Evolutionary conservation across 768 basidiomycete species (phyloP).

Genomic region (Mrakia frigida): DNA sequence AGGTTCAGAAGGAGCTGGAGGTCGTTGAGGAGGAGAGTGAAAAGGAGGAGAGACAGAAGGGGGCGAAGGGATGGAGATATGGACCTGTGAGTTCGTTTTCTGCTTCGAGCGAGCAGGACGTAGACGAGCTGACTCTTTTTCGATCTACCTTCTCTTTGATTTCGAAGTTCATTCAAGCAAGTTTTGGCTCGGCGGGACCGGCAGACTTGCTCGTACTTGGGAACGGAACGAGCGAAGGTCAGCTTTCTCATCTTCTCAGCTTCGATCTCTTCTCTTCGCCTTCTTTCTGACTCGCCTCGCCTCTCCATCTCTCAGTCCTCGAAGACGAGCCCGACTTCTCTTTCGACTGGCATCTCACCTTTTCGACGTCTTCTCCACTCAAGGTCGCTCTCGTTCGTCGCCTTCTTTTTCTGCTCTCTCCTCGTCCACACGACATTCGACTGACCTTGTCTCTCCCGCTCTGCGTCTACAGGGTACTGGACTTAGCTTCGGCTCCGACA

Average conservation of each 20-base stretch:
- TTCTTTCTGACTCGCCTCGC: not conserved
- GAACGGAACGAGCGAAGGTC: not conserved
- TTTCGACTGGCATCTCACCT: not conserved
- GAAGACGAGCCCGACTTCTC: not conserved
- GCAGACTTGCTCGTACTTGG: not conserved
- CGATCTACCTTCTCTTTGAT: too few species aligned
- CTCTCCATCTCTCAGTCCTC: not conserved
- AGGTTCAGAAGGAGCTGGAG: not conserved
- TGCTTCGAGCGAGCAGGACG: too few species aligned
- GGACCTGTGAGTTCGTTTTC: not conserved
- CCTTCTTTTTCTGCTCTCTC: not conserved
- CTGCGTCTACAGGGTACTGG: too few species aligned
- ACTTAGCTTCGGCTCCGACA: too few species aligned
- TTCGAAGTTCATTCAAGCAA: not conserved
- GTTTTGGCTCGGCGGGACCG: not conserved
- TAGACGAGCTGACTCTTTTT: too few species aligned
- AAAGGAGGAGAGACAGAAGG: not conserved
- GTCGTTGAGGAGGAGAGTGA: not conserved
- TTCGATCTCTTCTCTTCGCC: not conserved
- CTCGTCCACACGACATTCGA: not conserved
- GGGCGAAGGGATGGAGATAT: not conserved
- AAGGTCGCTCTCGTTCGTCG: not conserved
- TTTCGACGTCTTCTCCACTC: not conserved
- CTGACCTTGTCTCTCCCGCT: not conserved
- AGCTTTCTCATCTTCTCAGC: not conserved